Base-by-base conservation (phyloP, 2,329 filamentous ascomycete genomes). In the Xylaria sp. region DNA sequence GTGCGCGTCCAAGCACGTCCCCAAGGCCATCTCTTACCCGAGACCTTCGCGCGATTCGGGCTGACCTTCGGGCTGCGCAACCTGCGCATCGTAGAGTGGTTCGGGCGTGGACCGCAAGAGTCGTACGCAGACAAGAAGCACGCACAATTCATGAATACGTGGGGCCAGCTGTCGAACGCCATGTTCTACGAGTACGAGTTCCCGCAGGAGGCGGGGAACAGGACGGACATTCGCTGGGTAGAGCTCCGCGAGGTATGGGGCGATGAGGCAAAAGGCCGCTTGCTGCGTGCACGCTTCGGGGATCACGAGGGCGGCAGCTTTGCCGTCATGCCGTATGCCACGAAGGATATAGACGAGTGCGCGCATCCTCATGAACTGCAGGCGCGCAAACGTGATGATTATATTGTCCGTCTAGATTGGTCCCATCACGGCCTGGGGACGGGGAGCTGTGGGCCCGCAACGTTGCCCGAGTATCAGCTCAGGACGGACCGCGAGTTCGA, bases 141-240 rank as follows among this genome's bases (percentile, higher is more conserved):
- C 13, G 85, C 87, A 3, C 89, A 92, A 75, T 78, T 79, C 0
- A 79, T 91, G 3, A 90, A 88, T 6, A 85, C 84, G 58, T 89
- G 84, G 79, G 80, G 81, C 2, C 73, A 77, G 12, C 73, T 72
- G 0, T 79, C 89, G 1, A 84, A 87, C 55, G 81, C 84, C 0
- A 80, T 92, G 0, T 87, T 85, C 76, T 82, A 86, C 1, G 83
- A 86, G 51, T 92, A 91, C 75, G 90, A 93, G 71, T 89, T 87
- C 64, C 91, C 90, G 0, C 91, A 93, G 77, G 91, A 93, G 68
- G 84, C 83, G 37, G 88, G 88, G 0, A 92, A 92, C 76, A 82
- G 88, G 21, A 89, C 86, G 0, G 90, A 92, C 72, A 86, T 87
- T 1, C 82, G 87, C 1, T 91, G 88, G 86, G 83, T 91, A 3